Base-by-base conservation (phyloP, 2,329 filamentous ascomycete species). In the Pyrenophora teres region DNA sequence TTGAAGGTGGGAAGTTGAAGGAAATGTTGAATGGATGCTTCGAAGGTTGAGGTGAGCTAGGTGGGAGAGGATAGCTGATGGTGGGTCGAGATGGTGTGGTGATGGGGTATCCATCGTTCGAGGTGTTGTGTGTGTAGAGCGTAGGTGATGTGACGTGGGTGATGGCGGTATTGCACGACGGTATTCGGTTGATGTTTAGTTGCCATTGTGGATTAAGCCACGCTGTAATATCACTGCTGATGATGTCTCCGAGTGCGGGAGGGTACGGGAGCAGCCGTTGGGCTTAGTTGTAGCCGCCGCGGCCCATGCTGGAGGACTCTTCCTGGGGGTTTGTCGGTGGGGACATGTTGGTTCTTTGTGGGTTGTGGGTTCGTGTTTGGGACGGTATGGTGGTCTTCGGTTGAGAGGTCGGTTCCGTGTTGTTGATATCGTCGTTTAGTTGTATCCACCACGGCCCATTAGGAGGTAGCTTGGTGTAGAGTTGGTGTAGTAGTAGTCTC, bases 361-460 rank as follows among this genome's bases (percentile, higher is more conserved):
- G 54, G 45, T 52, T 58, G 37, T 59, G 46, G 49, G 43, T 37
- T 46, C 39, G 50, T 21, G 30, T 31, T 46, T 39, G 13, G 38
- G 33, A 2, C 40, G 46, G 6, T 40, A 18, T 40, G 25, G 5
- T 37, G 12, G 45, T 39, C n/a, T 54, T 56, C 32, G 39, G 42
- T 23, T 7, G 52, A 36, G 42, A 27, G 46, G 31, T 36, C 2
- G 16, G 46, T 32, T 50, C 33, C 54, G 25, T 27, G 62, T 65
- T 75, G 71, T 77, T 77, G 72, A 30, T 13, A 13, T 9, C 27
- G 53, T 36, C 56, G 23, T 25, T 63, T 66, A 75, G 71, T 77
- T 77, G 72, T 77, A 78, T 43, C 75, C 75, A 58, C 72, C 70
- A 42, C 70, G 70, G 58, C 70, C 69, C 68, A 70, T 71, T 52